Conservation (phyloP, 2,329 filamentous ascomycete genomes). For the Periconia digitata region DNA sequence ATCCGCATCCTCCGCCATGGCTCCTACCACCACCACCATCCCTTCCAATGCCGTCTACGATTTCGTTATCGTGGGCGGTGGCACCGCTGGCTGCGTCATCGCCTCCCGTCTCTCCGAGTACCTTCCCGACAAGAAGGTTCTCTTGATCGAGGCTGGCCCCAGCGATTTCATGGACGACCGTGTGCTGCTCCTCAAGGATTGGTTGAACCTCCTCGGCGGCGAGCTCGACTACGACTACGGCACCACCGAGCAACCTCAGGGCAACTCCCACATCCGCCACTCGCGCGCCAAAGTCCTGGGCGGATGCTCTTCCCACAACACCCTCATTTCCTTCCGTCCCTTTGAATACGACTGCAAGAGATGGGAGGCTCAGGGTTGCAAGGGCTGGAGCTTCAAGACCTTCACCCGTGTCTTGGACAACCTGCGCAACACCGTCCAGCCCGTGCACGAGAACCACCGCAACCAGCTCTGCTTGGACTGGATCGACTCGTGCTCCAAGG, state of each 20-base stretch:
- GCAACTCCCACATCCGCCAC: constrained; percentile 89
- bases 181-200: constrained; percentile 83
- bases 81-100: constrained; percentile 83
- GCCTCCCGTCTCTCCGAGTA: constrained; percentile 80
- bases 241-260: constrained; percentile 85
- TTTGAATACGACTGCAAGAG: constrained; percentile 85
- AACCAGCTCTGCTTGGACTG: constrained; percentile 93
- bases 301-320: constrained; percentile 93
- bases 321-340: constrained; percentile 87
- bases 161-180: constrained; percentile 87
- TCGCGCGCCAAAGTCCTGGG: constrained; percentile 90
- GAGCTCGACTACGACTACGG: constrained; percentile 89
- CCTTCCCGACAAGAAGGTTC: constrained; percentile 76
- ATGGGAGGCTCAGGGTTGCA: constrained; percentile 80
- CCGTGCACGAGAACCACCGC: constrained; percentile 79
- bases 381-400: constrained; percentile 83
- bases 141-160: constrained; percentile 85
- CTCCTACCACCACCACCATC: constrained; percentile 66
- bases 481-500: constrained; percentile 76
- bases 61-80: constrained; percentile 83
- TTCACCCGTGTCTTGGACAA: constrained; percentile 82
- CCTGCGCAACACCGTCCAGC: constrained; percentile 86
- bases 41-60: constrained; percentile 68
- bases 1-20: constrained; percentile 31
- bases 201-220: constrained; percentile 80